phyloP scores from a whole-genome alignment of 768 basidiomycete species.

The Phylloporus sp. region DNA sequence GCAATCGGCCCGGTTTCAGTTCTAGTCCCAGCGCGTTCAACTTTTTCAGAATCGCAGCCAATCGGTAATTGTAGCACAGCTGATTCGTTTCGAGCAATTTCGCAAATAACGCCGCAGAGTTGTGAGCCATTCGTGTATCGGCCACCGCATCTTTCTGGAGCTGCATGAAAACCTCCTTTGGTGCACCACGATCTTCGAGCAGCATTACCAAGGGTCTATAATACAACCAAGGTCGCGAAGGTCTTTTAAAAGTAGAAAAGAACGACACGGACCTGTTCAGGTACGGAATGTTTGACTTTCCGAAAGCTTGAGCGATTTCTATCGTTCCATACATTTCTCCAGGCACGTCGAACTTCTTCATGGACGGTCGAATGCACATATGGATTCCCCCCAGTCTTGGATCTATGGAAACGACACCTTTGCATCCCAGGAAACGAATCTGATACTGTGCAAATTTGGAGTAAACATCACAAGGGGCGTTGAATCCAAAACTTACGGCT shows the following conservation, averaged over 20 bases:
- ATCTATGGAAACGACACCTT: constrained; percentile 76
- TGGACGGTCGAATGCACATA: constrained; percentile 67
- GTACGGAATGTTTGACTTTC: constrained; percentile 55
- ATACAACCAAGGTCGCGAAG: not conserved
- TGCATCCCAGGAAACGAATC: constrained; percentile 79
- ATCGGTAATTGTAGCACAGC: constrained; percentile 42
- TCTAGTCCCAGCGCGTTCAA: constrained; percentile 47
- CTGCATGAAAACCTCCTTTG: constrained; percentile 48
- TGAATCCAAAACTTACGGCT: constrained; percentile 44
- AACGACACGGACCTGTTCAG: constrained; percentile 63
- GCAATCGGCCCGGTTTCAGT: constrained; percentile 33
- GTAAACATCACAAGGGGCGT: not conserved
- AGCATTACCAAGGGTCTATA: constrained; percentile 69
- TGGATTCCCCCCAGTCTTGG: constrained; percentile 45
- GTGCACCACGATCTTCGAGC: constrained; percentile 70
- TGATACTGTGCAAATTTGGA: constrained; percentile 47
- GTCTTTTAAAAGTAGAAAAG: not conserved
- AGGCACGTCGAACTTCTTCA: constrained; percentile 67
- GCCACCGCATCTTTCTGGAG: constrained; percentile 60
- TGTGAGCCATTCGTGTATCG: constrained; percentile 53
- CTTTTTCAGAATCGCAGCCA: constrained; percentile 48
- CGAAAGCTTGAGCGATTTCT: constrained; percentile 67
- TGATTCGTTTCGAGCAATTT: constrained; percentile 45
- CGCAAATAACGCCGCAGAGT: constrained; percentile 47
- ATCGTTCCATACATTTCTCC: constrained; percentile 50